These are phyloP conservation scores for Nannochloropsis granulata DNA, from an alignment of 108 stramenopile species.

Conservation along the genomic window DNA sequence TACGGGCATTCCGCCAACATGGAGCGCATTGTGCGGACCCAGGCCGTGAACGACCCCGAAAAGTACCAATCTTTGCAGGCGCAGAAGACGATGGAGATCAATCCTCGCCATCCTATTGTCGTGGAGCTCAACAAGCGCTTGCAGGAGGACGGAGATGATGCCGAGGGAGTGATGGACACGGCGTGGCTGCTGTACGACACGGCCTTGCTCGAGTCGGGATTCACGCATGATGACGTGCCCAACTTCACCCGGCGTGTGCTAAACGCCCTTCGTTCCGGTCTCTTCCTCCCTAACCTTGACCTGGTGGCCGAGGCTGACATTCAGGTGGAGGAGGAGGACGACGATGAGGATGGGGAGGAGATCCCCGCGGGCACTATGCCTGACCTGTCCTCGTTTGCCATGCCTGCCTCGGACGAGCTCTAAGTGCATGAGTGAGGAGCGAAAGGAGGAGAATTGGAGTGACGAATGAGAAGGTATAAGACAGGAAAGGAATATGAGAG, in stretches of 20 bases:
- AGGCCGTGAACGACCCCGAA: slow-evolving; percentile 66
- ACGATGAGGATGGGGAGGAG: slow-evolving; percentile 21
- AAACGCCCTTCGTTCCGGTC: slow-evolving; percentile 50
- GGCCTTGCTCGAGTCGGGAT: slow-evolving; percentile 84
- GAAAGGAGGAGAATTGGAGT: no score
- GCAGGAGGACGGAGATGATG: slow-evolving; percentile 40
- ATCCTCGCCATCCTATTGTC: slow-evolving; percentile 96
- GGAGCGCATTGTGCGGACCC: slow-evolving; percentile 96
- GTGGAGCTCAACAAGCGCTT: slow-evolving; percentile 61
- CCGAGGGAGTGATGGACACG: slow-evolving; percentile 56
- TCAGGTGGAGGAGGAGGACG: slow-evolving; percentile 64
- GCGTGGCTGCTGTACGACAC: slow-evolving; percentile 93
- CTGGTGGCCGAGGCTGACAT: slow-evolving; percentile 79
- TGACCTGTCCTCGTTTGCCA: not conserved
- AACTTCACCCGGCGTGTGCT: slow-evolving; percentile 71
- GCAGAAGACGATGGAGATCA: slow-evolving; percentile 86
- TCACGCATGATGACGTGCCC: slow-evolving; percentile 62
- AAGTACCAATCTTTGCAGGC: slow-evolving; percentile 42
- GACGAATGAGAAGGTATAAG: no score
- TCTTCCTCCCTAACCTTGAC: slow-evolving; percentile 62
- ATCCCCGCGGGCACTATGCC: not conserved
- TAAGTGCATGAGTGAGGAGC: not conserved
- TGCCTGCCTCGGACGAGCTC: not conserved
- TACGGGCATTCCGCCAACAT: slow-evolving; percentile 95
- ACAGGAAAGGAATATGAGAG: no score